A percentile compares a stretch with the other conserved stretches of the same genome.
Conservation (phyloP, 2,329 filamentous ascomycete genomes). For the Huntiella abstrusa region DNA sequence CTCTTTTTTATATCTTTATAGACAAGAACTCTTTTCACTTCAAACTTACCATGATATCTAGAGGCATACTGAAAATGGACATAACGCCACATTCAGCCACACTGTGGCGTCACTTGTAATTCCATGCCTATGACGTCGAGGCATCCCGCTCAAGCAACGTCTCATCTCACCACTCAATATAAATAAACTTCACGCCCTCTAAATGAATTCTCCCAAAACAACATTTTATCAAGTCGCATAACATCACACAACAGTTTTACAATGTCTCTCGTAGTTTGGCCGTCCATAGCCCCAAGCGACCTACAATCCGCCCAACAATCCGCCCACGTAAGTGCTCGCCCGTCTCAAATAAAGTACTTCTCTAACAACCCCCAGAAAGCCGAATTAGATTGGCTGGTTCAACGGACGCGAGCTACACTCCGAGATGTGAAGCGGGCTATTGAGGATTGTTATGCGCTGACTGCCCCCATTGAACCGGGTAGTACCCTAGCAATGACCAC, state of each 20-base stretch:
- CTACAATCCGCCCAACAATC: constrained; percentile 31
- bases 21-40: no score
- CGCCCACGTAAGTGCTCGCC: constrained; percentile 26
- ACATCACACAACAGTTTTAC: no score
- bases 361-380: constrained; percentile 21
- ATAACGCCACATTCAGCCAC: neutral
- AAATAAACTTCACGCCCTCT: no score
- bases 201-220: no score
- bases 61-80: neutral
- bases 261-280: constrained; percentile 21
- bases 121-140: no score
- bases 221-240: no score
- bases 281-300: constrained; percentile 29
- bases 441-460: constrained; percentile 71
- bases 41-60: neutral
- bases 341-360: constrained; percentile 1
- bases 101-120: constrained; percentile 4
- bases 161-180: no score
- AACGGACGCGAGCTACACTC: constrained; percentile 29
- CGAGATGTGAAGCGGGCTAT: constrained; percentile 43
- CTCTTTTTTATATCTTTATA: neutral
- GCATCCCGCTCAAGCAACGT: no score
- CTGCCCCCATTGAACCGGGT: constrained; percentile 68
- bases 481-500: constrained; percentile 83
- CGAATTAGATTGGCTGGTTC: constrained; percentile 36